phyloP scores from a whole-genome alignment of 495 filamentous ascomycete species.

The Aspergillus coremiiformis region DNA sequence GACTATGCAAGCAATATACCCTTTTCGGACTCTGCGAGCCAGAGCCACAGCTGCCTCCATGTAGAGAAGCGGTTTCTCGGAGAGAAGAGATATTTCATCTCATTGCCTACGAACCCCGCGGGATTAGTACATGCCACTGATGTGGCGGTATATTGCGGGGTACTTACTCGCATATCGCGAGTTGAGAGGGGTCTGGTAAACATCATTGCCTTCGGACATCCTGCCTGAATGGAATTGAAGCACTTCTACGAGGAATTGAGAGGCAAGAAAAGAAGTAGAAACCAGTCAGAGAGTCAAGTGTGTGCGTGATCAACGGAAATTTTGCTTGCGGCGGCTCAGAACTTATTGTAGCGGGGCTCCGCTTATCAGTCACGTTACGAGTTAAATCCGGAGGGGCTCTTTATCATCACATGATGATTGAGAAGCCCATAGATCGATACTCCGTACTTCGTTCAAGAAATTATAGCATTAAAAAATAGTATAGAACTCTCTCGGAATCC shows the following conservation, averaged over 20 bases:
- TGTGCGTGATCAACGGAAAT: constrained; percentile 27
- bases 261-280: constrained; percentile 13
- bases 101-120: constrained; percentile 29
- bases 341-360: constrained; percentile 28
- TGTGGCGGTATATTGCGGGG: constrained; percentile 4
- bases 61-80: constrained; percentile 62
- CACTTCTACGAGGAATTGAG: constrained; percentile 19
- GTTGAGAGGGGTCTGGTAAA: constrained; percentile 66
- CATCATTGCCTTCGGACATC: constrained; percentile 57
- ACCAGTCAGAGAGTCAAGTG: constrained; percentile 5
- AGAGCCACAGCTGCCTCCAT: constrained; percentile 77
- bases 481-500: neutral
- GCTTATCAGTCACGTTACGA: constrained; percentile 41
- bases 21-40: constrained; percentile 75
- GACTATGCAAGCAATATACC: constrained; percentile 32
- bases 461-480: constrained; percentile 4
- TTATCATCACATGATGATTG: constrained; percentile 19
- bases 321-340: constrained; percentile 20
- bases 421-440: neutral
- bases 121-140: constrained; percentile 16
- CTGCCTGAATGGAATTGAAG: constrained; percentile 22
- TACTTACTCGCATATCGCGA: constrained; percentile 63
- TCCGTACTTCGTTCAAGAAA: neutral
- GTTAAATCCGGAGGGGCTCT: constrained; percentile 15
- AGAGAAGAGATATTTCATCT: constrained; percentile 58